These are phyloP conservation scores for Paecilomyces fulvus DNA, from an alignment of 2,329 filamentous ascomycete genomes.

Conservation along the genomic window DNA sequence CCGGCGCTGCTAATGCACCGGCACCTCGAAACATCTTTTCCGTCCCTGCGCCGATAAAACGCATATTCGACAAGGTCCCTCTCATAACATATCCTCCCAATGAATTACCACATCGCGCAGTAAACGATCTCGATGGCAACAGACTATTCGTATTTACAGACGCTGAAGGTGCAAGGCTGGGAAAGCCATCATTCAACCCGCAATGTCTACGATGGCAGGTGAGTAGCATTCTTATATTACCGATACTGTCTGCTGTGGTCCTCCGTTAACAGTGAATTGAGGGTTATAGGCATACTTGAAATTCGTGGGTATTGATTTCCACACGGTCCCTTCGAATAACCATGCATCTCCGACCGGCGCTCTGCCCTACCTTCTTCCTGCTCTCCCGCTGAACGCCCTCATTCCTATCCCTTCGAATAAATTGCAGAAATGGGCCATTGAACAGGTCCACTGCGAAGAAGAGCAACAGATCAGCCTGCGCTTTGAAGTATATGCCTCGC, in stretches of 20 bases:
- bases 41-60: slow-evolving; percentile 64
- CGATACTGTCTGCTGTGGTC: background rate
- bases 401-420: slow-evolving; percentile 54
- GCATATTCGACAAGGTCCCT: slow-evolving; percentile 77
- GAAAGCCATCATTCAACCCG: slow-evolving; percentile 77
- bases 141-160: slow-evolving; percentile 71
- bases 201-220: slow-evolving; percentile 96
- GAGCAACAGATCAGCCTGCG: slow-evolving; percentile 47
- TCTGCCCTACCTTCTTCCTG: slow-evolving; percentile 77
- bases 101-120: slow-evolving; percentile 58
- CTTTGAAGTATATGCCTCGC: slow-evolving; percentile 66
- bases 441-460: slow-evolving; percentile 38
- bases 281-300: slow-evolving; percentile 66
- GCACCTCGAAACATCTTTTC: slow-evolving; percentile 27
- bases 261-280: background rate
- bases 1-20: slow-evolving; percentile 4
- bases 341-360: slow-evolving; percentile 84
- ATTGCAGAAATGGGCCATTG: slow-evolving; percentile 60
- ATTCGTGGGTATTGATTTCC: slow-evolving; percentile 62
- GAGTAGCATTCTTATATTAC: slow-evolving; percentile 16
- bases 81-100: slow-evolving; percentile 68
- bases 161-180: slow-evolving; percentile 50
- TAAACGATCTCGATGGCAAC: slow-evolving; percentile 39
- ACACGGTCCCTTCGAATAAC: slow-evolving; percentile 67
- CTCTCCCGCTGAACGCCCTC: slow-evolving; percentile 29